Conservation (phyloP, 1,284 basidiomycete genomes). For the Rhodofomes roseus region DNA sequence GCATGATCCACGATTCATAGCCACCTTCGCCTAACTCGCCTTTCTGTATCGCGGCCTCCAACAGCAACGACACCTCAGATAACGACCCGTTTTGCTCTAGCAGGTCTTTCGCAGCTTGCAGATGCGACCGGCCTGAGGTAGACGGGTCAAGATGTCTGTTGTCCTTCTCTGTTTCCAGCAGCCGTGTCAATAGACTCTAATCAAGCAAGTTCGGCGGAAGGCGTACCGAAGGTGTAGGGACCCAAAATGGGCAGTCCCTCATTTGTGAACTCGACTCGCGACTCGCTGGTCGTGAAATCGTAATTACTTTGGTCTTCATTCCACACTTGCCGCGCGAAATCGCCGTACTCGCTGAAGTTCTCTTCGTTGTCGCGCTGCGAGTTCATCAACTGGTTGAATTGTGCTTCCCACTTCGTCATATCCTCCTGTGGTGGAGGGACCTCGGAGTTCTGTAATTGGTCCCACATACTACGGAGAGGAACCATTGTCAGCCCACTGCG, state of each 20-base stretch:
- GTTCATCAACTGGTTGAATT: slow-evolving; percentile 80
- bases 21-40: slow-evolving; percentile 75
- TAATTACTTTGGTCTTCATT: slow-evolving; percentile 47
- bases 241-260: slow-evolving; percentile 71
- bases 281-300: slow-evolving; percentile 26
- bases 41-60: slow-evolving; percentile 86
- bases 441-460: slow-evolving; percentile 54
- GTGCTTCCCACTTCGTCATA: slow-evolving; percentile 83
- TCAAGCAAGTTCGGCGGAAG: not conserved
- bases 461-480: slow-evolving; percentile 46
- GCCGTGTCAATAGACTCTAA: too few species aligned
- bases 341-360: slow-evolving; percentile 46
- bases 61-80: slow-evolving; percentile 78
- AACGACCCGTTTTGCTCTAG: slow-evolving; percentile 80
- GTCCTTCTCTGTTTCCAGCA: slow-evolving; percentile 42
- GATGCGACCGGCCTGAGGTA: slow-evolving; percentile 50
- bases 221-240: slow-evolving; percentile 73
- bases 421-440: slow-evolving; percentile 58
- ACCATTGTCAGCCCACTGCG: not conserved
- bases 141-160: slow-evolving; percentile 68
- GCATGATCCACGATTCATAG: slow-evolving; percentile 89
- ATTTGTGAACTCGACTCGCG: slow-evolving; percentile 52
- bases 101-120: slow-evolving; percentile 70
- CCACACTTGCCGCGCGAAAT: slow-evolving; percentile 61
- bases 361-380: slow-evolving; percentile 61